Percentiles rank a stretch among this genome's conserved stretches.
Conservation (phyloP, 2,329 filamentous ascomycete genomes). For the Neofusicoccum sp. region DNA sequence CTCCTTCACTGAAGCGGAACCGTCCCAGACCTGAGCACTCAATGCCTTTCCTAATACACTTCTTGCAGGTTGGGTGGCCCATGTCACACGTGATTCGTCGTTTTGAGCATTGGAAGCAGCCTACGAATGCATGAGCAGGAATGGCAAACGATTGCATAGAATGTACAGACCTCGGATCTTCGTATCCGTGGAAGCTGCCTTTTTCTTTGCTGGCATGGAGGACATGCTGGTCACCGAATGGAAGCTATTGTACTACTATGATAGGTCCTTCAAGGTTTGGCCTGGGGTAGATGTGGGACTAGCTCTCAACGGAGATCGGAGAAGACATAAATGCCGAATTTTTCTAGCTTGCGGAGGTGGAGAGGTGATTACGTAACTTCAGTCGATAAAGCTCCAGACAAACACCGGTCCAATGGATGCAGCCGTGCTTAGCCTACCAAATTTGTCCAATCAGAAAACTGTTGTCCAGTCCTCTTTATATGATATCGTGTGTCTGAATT, state of each 20-base stretch:
- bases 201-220: neutral
- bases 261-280: neutral
- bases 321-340: neutral
- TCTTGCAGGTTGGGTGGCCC: conserved; percentile 39
- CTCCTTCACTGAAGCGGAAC: conserved; percentile 37
- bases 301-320: neutral
- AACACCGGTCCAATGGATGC: neutral
- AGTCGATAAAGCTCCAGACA: neutral
- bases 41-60: conserved; percentile 40
- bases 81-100: conserved; percentile 43
- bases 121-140: conserved; percentile 11
- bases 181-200: neutral
- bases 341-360: neutral
- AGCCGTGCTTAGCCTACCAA: no score
- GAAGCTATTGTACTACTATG: no score
- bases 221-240: no score
- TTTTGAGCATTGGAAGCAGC: conserved; percentile 41
- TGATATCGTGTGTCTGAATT: no score
- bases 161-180: neutral
- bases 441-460: no score
- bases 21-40: conserved; percentile 41
- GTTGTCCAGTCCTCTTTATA: no score
- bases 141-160: neutral
- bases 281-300: no score
- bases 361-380: conserved; percentile 3